A percentile compares a stretch with the other conserved stretches of the same genome.
These are phyloP conservation scores for Sarcomyxa edulis DNA, from an alignment of 768 basidiomycete genomes.

Conservation along the genomic window DNA sequence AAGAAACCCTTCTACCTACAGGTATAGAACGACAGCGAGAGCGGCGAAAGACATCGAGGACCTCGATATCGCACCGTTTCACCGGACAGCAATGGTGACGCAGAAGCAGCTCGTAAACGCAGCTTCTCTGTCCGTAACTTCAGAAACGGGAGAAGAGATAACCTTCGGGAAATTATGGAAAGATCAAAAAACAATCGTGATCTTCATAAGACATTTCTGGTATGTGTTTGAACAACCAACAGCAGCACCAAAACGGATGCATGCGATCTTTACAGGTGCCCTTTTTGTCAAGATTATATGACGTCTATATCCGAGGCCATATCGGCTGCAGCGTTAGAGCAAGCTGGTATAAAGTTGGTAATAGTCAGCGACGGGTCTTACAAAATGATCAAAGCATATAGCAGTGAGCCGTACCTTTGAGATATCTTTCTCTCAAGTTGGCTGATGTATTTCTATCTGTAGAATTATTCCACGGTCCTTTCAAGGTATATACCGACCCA, in stretches of 20 bases:
- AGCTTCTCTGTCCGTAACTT: constrained; percentile 41
- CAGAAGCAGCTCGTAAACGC: constrained; percentile 24
- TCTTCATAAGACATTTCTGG: constrained; percentile 70
- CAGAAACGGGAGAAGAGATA: constrained; percentile 47
- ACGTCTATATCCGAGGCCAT: constrained; percentile 49
- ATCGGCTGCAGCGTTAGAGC: constrained; percentile 39
- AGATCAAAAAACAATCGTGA: constrained; percentile 48
- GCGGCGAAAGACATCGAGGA: too few species aligned
- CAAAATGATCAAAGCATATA: constrained; percentile 60
- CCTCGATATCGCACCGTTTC: too few species aligned
- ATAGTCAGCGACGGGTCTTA: constrained; percentile 63
- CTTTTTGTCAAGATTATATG: constrained; percentile 68
- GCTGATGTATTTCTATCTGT: background rate
- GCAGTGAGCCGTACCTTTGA: constrained; percentile 13
- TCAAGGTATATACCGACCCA: constrained; percentile 63
- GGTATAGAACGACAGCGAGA: too few species aligned
- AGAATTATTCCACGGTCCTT: constrained; percentile 61
- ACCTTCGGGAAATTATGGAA: constrained; percentile 50
- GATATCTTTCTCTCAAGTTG: background rate
- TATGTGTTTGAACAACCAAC: constrained; percentile 2
- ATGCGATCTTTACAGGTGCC: constrained; percentile 32
- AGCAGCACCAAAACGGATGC: too few species aligned
- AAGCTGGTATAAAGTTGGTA: constrained; percentile 47
- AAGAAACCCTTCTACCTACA: too few species aligned
- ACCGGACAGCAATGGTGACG: constrained; percentile 7